Conservation (phyloP, 345 rosid species). For the Xanthoceras sorbifolium region DNA sequence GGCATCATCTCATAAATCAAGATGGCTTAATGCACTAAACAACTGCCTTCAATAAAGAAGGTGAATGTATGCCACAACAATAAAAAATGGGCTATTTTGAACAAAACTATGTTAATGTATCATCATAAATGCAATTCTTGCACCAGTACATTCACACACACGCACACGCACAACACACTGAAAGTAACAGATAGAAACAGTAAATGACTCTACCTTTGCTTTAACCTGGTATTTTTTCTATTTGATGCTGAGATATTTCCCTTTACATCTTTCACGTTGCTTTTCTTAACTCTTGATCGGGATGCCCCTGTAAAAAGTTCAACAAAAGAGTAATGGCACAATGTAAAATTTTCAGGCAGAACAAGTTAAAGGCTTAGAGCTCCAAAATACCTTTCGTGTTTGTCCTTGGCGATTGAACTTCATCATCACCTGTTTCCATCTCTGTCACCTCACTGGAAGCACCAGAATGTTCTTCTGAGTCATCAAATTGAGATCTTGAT, state of each 20-base stretch:
- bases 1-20: background rate
- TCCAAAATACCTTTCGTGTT: conserved; percentile 33
- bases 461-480: conserved; percentile 40
- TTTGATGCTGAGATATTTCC: conserved; percentile 18
- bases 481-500: conserved; percentile 17
- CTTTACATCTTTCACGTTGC: conserved; percentile 28
- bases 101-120: background rate
- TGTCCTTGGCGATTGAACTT: conserved; percentile 38
- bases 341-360: background rate
- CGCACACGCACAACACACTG: background rate
- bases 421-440: conserved; percentile 36
- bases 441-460: conserved; percentile 45
- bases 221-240: conserved; percentile 34
- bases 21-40: background rate
- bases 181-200: background rate
- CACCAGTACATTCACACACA: background rate
- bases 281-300: conserved; percentile 32
- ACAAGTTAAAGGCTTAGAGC: background rate
- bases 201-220: conserved; percentile 30
- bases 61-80: background rate
- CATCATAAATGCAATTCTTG: background rate
- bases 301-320: conserved; percentile 28
- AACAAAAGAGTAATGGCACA: conserved; percentile 11
- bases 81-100: background rate
- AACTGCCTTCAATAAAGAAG: background rate